phyloP scores from a whole-genome alignment of 495 filamentous ascomycete species.

The Aspergillus funiculosus region DNA sequence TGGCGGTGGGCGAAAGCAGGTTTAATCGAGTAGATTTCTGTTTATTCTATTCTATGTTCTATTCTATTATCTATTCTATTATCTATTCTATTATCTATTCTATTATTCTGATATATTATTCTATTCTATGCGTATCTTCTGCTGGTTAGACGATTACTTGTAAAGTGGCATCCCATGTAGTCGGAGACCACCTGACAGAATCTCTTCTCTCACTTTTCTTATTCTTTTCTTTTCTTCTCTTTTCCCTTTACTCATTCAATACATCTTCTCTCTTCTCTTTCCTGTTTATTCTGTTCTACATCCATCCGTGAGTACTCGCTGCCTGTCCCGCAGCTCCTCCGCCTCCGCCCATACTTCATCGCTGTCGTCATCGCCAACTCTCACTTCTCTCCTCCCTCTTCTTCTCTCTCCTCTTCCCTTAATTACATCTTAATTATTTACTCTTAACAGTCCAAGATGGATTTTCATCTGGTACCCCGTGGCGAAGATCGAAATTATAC shows the following conservation, averaged over 20 bases:
- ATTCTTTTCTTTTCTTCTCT: constrained; percentile 17
- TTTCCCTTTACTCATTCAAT: constrained; percentile 18
- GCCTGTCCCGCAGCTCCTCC: not conserved
- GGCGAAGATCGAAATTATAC: constrained; percentile 44
- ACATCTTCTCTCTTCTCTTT: constrained; percentile 3
- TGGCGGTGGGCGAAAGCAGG: no score
- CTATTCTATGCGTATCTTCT: no score
- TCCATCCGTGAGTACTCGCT: no score
- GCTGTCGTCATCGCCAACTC: not conserved
- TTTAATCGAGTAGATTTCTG: no score
- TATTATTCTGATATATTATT: no score
- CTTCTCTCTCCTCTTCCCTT: not conserved
- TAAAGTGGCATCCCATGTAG: no score
- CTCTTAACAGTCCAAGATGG: constrained; percentile 34
- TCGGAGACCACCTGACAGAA: no score
- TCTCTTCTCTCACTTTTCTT: no score
- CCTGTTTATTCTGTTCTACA: not conserved
- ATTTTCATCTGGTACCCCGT: constrained; percentile 40
- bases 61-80: no score
- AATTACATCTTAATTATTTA: not conserved
- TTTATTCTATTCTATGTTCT: no score
- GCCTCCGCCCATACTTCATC: not conserved
- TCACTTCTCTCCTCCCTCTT: not conserved
- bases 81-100: no score
- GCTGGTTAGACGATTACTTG: no score